phyloP scores from a whole-genome alignment of 2,329 filamentous ascomycete species.

The Orbilia ellipsospora region DNA sequence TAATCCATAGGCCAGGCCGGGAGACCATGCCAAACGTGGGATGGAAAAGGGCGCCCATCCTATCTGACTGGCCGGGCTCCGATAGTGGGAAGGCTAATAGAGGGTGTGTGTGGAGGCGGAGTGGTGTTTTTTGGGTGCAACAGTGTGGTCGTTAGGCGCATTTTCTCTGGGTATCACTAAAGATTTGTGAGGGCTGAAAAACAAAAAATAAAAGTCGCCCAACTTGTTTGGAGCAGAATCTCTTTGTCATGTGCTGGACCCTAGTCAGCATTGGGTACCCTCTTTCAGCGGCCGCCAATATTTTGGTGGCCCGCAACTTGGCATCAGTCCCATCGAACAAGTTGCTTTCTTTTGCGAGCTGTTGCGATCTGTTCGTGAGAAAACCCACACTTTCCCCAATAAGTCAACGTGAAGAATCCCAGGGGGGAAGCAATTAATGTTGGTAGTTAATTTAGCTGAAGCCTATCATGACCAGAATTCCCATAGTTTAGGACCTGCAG shows the following conservation, averaged over 20 bases:
- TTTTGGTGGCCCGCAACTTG: constrained; percentile 14
- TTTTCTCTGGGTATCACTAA: constrained; percentile 51
- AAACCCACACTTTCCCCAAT: constrained; percentile 30
- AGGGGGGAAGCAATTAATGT: neutral
- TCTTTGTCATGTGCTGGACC: constrained; percentile 48
- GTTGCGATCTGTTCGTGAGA: constrained; percentile 44
- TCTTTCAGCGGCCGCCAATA: constrained; percentile 16
- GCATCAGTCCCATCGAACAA: neutral
- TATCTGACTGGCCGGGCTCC: constrained; percentile 52
- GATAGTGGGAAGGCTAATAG: constrained; percentile 52
- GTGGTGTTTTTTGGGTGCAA: constrained; percentile 46
- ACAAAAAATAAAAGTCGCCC: constrained; percentile 36
- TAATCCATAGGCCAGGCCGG: constrained; percentile 52
- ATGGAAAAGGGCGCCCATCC: constrained; percentile 38
- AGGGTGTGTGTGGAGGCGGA: constrained; percentile 50
- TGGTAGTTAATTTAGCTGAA: constrained; percentile 45
- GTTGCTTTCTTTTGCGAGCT: constrained; percentile 14
- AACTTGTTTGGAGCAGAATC: constrained; percentile 1
- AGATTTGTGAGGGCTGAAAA: constrained; percentile 46
- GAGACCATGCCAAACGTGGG: constrained; percentile 55
- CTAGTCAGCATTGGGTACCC: constrained; percentile 14
- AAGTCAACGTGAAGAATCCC: constrained; percentile 34
- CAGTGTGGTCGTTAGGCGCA: constrained; percentile 52
- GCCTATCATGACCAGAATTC: constrained; percentile 49
- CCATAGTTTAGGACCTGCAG: constrained; percentile 35